These are phyloP conservation scores for Acanthamoeba healyi DNA, from an alignment of 208 protist species.

Conservation along the genomic window DNA sequence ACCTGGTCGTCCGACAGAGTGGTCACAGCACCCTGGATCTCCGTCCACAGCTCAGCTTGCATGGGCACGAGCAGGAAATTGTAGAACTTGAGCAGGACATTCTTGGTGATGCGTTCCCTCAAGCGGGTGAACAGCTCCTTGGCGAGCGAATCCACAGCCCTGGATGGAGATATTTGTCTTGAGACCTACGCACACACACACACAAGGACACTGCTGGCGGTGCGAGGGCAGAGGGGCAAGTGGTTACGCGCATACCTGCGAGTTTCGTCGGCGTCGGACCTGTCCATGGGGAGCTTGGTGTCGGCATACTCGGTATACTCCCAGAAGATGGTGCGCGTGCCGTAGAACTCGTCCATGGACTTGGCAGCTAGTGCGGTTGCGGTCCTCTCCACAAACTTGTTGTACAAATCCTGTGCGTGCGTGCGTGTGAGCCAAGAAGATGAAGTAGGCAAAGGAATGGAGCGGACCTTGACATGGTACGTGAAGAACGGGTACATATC, in stretches of 20 bases:
- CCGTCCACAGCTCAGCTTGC: slow-evolving; percentile 86
- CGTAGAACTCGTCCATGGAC: slow-evolving; percentile 88
- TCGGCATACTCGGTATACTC: slow-evolving; percentile 82
- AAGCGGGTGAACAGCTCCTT: slow-evolving; percentile 83
- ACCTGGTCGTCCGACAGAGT: slow-evolving; percentile 76
- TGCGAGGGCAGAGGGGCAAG: no score
- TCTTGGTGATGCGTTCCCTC: slow-evolving; percentile 84
- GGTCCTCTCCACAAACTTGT: slow-evolving; percentile 85
- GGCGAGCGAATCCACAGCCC: slow-evolving; percentile 79
- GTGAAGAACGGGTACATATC: slow-evolving; percentile 87
- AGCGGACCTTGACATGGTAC: slow-evolving; percentile 79
- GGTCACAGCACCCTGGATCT: slow-evolving; percentile 83
- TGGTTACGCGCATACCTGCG: background rate
- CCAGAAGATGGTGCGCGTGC: slow-evolving; percentile 85
- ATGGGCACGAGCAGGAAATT: slow-evolving; percentile 88
- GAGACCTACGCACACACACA: no score
- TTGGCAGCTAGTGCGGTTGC: slow-evolving; percentile 77
- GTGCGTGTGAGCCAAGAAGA: no score
- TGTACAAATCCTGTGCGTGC: slow-evolving; percentile 79
- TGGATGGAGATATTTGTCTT: no score
- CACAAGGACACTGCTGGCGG: no score
- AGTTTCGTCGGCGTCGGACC: slow-evolving; percentile 81
- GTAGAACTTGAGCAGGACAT: slow-evolving; percentile 88
- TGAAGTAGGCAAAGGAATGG: no score
- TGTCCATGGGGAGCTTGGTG: slow-evolving; percentile 71